These are phyloP conservation scores for Capsicum pubescens DNA, from an alignment of 257 asterid species.

Conservation along the genomic window DNA sequence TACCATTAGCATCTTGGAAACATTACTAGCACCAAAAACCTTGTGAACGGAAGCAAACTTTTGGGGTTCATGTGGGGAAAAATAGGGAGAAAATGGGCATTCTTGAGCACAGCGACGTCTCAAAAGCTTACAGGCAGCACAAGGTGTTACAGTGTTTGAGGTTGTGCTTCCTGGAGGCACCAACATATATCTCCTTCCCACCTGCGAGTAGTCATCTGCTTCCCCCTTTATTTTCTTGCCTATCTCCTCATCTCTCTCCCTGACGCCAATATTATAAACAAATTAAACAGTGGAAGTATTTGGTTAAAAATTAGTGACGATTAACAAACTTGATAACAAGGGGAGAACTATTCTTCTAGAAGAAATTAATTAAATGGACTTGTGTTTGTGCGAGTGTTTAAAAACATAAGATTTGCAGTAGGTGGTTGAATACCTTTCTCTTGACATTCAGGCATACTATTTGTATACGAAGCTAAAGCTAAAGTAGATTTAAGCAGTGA, in stretches of 20 bases:
- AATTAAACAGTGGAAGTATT: not conserved
- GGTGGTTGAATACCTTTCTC: conserved; percentile 61
- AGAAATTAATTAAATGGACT: conserved; percentile 2
- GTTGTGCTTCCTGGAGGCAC: conserved; percentile 36
- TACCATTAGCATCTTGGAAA: conserved; percentile 92
- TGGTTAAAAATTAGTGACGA: not conserved
- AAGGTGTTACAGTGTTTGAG: conserved; percentile 76
- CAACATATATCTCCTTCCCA: conserved; percentile 50
- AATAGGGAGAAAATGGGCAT: conserved; percentile 90
- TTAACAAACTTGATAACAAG: not conserved
- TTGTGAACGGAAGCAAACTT: conserved; percentile 91
- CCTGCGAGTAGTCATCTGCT: conserved; percentile 48
- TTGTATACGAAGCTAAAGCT: conserved; percentile 42
- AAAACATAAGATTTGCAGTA: not conserved
- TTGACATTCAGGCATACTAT: conserved; percentile 93
- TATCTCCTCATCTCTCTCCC: conserved; percentile 85
- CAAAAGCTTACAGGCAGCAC: conserved; percentile 92
- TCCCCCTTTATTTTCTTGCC: conserved; percentile 84
- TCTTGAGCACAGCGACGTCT: conserved; percentile 86
- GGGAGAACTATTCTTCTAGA: not conserved
- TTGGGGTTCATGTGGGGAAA: conserved; percentile 84
- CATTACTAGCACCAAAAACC: conserved; percentile 93
- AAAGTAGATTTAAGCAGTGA: conserved; percentile 33
- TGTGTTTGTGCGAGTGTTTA: not conserved
- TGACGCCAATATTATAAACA: conserved; percentile 4